A percentile compares a stretch with the other conserved stretches of the same genome.
Conservation (phyloP, 1,284 basidiomycete genomes). For the Xerocomus amazonicus region DNA sequence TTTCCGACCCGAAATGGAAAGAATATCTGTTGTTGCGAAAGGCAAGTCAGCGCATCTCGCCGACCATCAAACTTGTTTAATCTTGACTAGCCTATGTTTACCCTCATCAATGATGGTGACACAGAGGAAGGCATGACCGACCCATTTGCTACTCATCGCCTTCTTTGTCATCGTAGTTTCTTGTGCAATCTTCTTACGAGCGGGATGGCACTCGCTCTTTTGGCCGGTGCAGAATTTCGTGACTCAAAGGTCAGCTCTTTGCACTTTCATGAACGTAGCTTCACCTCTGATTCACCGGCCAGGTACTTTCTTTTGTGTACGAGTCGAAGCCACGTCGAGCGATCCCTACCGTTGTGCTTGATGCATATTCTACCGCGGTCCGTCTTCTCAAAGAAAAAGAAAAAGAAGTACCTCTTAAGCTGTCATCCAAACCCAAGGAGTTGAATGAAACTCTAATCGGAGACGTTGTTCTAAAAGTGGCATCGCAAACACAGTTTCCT, state of each 20-base stretch:
- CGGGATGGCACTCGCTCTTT: conserved; percentile 49
- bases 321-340: conserved; percentile 34
- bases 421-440: neutral
- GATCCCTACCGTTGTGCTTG: conserved; percentile 10
- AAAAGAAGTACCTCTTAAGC: neutral
- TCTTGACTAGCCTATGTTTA: conserved; percentile 58
- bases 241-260: conserved; percentile 53
- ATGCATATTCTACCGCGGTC: conserved; percentile 4
- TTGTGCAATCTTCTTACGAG: conserved; percentile 45
- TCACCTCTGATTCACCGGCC: neutral
- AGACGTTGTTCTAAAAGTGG: conserved; percentile 11
- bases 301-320: conserved; percentile 48
- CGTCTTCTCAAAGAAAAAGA: conserved; percentile 5
- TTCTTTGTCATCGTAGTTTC: conserved; percentile 48
- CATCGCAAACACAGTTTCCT: conserved; percentile 4
- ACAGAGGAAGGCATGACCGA: conserved; percentile 15
- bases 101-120: conserved; percentile 55
- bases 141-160: conserved; percentile 27
- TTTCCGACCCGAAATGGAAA: conserved; percentile 48
- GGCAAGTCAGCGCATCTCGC: conserved; percentile 25
- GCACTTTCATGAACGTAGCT: neutral
- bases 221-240: conserved; percentile 52
- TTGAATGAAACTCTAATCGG: neutral
- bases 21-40: conserved; percentile 41
- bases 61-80: conserved; percentile 2